Base-by-base conservation (phyloP, 352 stramenopile species). In the Phytophthora fragariae region DNA sequence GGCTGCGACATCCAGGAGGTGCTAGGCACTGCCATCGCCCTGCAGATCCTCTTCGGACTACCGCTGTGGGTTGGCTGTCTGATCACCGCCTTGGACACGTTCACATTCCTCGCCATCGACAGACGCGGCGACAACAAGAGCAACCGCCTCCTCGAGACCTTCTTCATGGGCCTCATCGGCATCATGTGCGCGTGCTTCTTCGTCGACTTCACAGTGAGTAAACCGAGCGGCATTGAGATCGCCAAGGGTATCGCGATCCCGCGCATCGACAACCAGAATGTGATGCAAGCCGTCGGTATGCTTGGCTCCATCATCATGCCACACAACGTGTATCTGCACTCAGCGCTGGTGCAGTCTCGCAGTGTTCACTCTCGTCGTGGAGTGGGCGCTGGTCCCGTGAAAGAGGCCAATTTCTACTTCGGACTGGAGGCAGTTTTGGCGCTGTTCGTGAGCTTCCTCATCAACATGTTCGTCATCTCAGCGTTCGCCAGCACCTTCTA, bases 251-350 rank as follows among this genome's bases (percentile, higher is more conserved):
- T 97, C 71, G 52, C 86, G 1, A 81, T 85, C 15, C 92, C 92
- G 9, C 70, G 76, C 9, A 78, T 95, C 57, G 77, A 83, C 65
- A 75, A 83, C 58, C 87, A 85, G 68, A 93, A 89, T 65, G 84
- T 81, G 65, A 84, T 86, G 65, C 71, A 84, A 75, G 87, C 81
- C 57, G 92, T 97, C n/a, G 88, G 85, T 8, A 97, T 96, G 69
- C 70, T 98, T 14, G 92, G 93, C 62, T 74, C 91, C 24, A 93
- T 98, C 33, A 96, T 99, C 79, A 98, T 98, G 93, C 95, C 96
- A 4, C 94, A 99, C 78, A 99, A 99, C 65, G 78, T 99, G 9
- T 98, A 98, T 60, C 76, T 99, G n/a, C 96, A 99, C 74, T 98
- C 92, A 10, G 96, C 89, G 12, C 83, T 98, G 1, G 90, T 98